Conservation (phyloP, 768 basidiomycete genomes). For the Lentinula sp. region DNA sequence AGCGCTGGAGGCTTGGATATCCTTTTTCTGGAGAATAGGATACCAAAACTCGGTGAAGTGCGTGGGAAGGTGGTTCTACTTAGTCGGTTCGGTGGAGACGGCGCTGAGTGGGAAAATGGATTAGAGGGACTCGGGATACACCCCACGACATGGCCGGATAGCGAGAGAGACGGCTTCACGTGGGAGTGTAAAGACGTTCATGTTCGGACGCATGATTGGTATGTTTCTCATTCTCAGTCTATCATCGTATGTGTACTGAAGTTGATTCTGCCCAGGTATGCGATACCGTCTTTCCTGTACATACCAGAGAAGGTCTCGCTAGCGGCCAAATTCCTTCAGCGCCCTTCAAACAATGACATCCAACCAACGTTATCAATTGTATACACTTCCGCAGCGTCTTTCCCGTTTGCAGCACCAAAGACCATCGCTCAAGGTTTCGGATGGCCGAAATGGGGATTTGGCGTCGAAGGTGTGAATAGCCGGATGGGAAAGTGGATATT, state of each 20-base stretch:
- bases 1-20: slow-evolving; percentile 51
- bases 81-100: slow-evolving; percentile 75
- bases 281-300: slow-evolving; percentile 68
- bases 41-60: slow-evolving; percentile 79
- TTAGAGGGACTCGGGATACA: slow-evolving; percentile 80
- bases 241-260: slow-evolving; percentile 2
- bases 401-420: slow-evolving; percentile 78
- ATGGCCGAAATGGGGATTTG: slow-evolving; percentile 69
- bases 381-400: slow-evolving; percentile 74
- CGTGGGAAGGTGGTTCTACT: slow-evolving; percentile 82
- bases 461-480: slow-evolving; percentile 82
- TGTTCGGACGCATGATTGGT: slow-evolving; percentile 87
- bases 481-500: slow-evolving; percentile 71
- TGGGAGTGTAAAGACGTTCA: slow-evolving; percentile 70
- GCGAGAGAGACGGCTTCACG: slow-evolving; percentile 60
- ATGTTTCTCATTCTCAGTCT: slow-evolving; percentile 11
- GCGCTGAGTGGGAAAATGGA: slow-evolving; percentile 62
- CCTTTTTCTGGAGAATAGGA: slow-evolving; percentile 80
- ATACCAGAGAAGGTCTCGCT: slow-evolving; percentile 78
- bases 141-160: slow-evolving; percentile 83
- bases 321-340: slow-evolving; percentile 47
- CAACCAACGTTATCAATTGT: slow-evolving; percentile 60
- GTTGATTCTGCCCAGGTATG: slow-evolving; percentile 49
- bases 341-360: slow-evolving; percentile 21
- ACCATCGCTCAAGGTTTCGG: slow-evolving; percentile 78